Evolutionary conservation across 2,329 filamentous ascomycete species (phyloP).

Genomic region (Beauveria varroae): DNA sequence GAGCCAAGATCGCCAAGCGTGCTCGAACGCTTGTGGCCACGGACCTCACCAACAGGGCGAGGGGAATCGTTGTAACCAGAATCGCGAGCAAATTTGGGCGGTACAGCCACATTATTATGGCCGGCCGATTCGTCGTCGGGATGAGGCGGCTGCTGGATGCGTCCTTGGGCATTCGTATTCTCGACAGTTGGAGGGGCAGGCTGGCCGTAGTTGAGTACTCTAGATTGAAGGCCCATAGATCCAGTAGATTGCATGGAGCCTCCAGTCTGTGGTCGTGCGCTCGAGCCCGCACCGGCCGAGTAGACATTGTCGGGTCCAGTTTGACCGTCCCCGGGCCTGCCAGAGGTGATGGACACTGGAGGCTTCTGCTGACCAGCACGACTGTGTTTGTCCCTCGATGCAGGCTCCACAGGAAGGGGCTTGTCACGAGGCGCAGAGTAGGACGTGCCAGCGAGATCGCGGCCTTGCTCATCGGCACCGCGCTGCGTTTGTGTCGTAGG

Average conservation of each 20-base stretch:
- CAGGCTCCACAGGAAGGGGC: conserved; percentile 50
- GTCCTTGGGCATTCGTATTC: conserved; percentile 80
- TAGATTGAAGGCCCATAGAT: conserved; percentile 59
- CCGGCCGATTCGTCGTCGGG: conserved; percentile 55
- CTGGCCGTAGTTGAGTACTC: conserved; percentile 64
- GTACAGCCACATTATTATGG: conserved; percentile 53
- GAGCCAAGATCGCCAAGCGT: conserved; percentile 76
- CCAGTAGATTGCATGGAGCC: conserved; percentile 65
- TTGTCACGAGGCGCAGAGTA: conserved; percentile 42
- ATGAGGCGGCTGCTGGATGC: conserved; percentile 67
- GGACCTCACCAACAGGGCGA: conserved; percentile 32
- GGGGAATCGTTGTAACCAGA: conserved; percentile 50
- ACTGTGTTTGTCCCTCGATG: conserved; percentile 18
- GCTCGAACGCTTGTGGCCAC: conserved; percentile 62
- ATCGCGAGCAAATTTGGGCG: conserved; percentile 50
- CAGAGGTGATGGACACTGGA: conserved; percentile 12
- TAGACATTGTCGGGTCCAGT: conserved; percentile 32
- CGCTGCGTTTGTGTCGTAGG: conserved; percentile 80
- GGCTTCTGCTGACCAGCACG: conserved; percentile 18
- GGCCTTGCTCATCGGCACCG: conserved; percentile 38
- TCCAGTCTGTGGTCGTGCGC: conserved; percentile 66
- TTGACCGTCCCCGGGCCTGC: conserved; percentile 19
- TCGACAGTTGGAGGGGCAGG: conserved; percentile 81
- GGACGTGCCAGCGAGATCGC: conserved; percentile 34
- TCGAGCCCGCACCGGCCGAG: conserved; percentile 35